A percentile compares a stretch with the other conserved stretches of the same genome.
phyloP scores from a whole-genome alignment of 2,329 filamentous ascomycete species.

The Hortaea werneckii region DNA sequence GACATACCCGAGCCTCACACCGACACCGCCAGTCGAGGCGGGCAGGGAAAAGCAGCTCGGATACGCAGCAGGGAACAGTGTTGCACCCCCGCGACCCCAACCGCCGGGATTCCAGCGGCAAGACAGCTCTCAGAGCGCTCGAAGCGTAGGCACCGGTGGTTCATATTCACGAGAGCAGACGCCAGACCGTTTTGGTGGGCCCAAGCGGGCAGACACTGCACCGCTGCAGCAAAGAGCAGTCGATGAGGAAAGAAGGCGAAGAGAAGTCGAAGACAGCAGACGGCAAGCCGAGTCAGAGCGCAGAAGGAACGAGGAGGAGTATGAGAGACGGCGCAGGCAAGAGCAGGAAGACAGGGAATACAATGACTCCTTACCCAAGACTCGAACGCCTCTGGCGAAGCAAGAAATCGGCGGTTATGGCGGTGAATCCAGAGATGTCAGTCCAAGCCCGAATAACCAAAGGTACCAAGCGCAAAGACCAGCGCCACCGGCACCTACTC shows the following conservation, averaged over 20 bases:
- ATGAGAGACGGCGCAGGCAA: conserved; percentile 43
- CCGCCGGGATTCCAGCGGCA: conserved; percentile 35
- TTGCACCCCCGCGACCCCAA: conserved; percentile 39
- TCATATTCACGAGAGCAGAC: conserved; percentile 16
- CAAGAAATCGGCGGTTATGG: conserved; percentile 72
- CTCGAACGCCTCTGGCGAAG: conserved; percentile 68
- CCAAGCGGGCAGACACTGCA: conserved; percentile 23
- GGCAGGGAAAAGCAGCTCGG: conserved; percentile 40
- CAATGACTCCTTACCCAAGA: conserved; percentile 79
- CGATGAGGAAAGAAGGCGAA: conserved; percentile 29
- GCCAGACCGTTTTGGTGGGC: conserved; percentile 15
- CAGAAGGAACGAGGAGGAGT: conserved; percentile 34
- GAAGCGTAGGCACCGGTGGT: conserved; percentile 10
- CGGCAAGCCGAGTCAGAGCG: conserved; percentile 29
- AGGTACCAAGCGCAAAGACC: conserved; percentile 80
- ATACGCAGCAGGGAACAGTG: conserved; percentile 35
- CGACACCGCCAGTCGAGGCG: conserved; percentile 49
- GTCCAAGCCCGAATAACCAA: conserved; percentile 37
- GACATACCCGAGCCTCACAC: conserved; percentile 57
- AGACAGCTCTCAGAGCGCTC: conserved; percentile 30
- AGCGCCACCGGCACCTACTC: conserved; percentile 47
- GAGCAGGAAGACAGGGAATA: conserved; percentile 66
- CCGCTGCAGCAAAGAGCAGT: conserved; percentile 18
- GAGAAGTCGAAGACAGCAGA: conserved; percentile 32
- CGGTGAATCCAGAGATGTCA: conserved; percentile 36